Conservation (phyloP, 2,329 filamentous ascomycete species). For the Colletotrichum cuscutae region DNA sequence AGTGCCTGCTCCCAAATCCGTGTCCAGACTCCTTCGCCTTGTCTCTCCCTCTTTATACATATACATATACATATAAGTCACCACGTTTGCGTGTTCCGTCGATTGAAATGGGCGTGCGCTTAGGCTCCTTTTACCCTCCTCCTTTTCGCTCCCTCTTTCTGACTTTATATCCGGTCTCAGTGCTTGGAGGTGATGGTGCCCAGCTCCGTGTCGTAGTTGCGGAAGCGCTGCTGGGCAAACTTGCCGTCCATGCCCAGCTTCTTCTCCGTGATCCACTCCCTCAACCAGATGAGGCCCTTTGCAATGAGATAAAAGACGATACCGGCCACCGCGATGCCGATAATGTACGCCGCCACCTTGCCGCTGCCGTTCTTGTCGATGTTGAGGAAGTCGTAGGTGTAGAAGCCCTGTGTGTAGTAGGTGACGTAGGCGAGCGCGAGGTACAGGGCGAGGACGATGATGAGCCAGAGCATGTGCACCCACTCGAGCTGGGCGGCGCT, state of each 20-base stretch:
- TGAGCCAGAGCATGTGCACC: slow-evolving; percentile 73
- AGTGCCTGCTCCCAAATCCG: background rate
- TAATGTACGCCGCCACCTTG: slow-evolving; percentile 71
- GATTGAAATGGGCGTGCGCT: background rate
- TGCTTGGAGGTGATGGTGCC: slow-evolving; percentile 33
- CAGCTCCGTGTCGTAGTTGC: slow-evolving; percentile 37
- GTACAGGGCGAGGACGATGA: slow-evolving; percentile 79
- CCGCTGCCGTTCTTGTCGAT: slow-evolving; percentile 58
- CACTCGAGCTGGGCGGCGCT: slow-evolving; percentile 62
- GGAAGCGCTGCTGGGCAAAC: slow-evolving; percentile 44
- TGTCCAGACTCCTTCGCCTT: background rate
- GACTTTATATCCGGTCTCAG: background rate
- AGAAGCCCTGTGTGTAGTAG: slow-evolving; percentile 74
- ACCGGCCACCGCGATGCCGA: slow-evolving; percentile 66
- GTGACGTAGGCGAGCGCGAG: slow-evolving; percentile 80
- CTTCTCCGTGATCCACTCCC: slow-evolving; percentile 60
- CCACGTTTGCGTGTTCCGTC: background rate
- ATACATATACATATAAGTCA: background rate
- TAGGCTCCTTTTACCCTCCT: no score
- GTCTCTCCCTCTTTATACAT: background rate
- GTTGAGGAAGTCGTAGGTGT: slow-evolving; percentile 84
- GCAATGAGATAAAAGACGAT: slow-evolving; percentile 64
- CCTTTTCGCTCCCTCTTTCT: background rate
- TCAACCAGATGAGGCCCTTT: slow-evolving; percentile 60
- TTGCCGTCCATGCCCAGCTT: slow-evolving; percentile 56